Percentiles rank a stretch among this genome's conserved stretches.
phyloP scores from a whole-genome alignment of 1,139 yeast genomes.

The Dujonia santamariae region DNA sequence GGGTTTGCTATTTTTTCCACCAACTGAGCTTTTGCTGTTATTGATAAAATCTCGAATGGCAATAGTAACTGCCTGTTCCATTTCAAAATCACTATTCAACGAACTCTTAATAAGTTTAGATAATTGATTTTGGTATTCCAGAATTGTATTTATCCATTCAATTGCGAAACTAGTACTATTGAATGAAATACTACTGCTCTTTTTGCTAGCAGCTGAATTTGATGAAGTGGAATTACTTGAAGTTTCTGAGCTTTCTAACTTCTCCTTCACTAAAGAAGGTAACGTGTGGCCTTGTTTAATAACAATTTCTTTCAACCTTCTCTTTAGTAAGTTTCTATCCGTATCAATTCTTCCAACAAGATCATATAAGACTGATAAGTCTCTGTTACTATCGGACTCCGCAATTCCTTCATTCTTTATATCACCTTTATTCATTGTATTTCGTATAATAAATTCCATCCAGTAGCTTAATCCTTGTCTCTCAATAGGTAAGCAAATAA shows the following conservation, averaged over 20 bases:
- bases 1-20: constrained; percentile 3
- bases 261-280: constrained; percentile 25
- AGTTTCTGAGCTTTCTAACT: constrained; percentile 13
- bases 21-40: constrained; percentile 12
- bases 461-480: constrained; percentile 57
- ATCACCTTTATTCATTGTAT: too few species aligned
- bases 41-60: constrained; percentile 67
- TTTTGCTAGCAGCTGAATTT: constrained; percentile 7
- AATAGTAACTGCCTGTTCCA: constrained; percentile 56
- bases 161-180: constrained; percentile 54
- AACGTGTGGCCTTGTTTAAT: constrained; percentile 33
- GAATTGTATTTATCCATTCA: constrained; percentile 65
- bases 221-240: neutral
- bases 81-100: constrained; percentile 45
- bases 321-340: constrained; percentile 47
- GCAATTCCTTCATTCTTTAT: too few species aligned
- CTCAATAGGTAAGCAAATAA: constrained; percentile 42
- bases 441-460: constrained; percentile 37
- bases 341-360: constrained; percentile 55
- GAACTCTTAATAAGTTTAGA: constrained; percentile 44
- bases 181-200: constrained; percentile 19
- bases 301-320: constrained; percentile 49
- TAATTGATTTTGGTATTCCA: constrained; percentile 54
- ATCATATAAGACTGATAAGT: constrained; percentile 46
- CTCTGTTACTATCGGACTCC: constrained; percentile 11